Evolutionary conservation across 2,329 filamentous ascomycete species (phyloP).

Genomic region (Fusarium sacchari): DNA sequence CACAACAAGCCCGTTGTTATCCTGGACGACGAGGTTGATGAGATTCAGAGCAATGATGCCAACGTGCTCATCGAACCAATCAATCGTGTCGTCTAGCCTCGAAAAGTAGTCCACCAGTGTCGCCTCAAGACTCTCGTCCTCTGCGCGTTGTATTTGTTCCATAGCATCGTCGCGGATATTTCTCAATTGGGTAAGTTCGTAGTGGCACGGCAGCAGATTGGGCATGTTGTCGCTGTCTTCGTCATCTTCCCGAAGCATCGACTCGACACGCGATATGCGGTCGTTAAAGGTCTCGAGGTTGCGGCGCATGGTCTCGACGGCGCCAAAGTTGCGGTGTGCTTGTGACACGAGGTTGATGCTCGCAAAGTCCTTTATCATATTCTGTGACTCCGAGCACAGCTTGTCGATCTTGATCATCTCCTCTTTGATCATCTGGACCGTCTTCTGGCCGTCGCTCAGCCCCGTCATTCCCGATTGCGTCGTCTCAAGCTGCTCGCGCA

Average conservation of each 20-base stretch:
- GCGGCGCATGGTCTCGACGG: constrained; percentile 90
- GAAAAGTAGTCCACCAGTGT: constrained; percentile 93
- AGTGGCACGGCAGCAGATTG: constrained; percentile 89
- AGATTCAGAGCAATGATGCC: constrained; percentile 89
- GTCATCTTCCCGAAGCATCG: constrained; percentile 84
- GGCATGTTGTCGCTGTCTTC: constrained; percentile 88
- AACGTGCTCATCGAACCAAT: constrained; percentile 96
- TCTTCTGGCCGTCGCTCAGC: constrained; percentile 89
- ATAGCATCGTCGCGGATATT: constrained; percentile 97
- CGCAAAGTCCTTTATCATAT: constrained; percentile 96
- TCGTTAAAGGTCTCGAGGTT: constrained; percentile 89
- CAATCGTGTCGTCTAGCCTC: constrained; percentile 84
- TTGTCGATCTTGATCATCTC: constrained; percentile 99
- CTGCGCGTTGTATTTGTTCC: constrained; percentile 87
- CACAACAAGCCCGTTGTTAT: constrained; percentile 90
- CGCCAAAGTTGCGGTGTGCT: constrained; percentile 95
- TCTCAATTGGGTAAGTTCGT: constrained; percentile 88
- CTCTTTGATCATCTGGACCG: constrained; percentile 92
- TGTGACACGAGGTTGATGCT: constrained; percentile 92
- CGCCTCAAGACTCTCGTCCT: constrained; percentile 77
- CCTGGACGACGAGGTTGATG: constrained; percentile 84
- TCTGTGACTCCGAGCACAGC: constrained; percentile 95
- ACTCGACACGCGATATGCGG: constrained; percentile 78
- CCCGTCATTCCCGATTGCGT: constrained; percentile 93
- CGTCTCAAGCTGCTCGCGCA: constrained; percentile 92